Percentiles rank a stretch among this genome's conserved stretches.
phyloP scores from a whole-genome alignment of 257 asterid genomes.

The Solanum arcanum region DNA sequence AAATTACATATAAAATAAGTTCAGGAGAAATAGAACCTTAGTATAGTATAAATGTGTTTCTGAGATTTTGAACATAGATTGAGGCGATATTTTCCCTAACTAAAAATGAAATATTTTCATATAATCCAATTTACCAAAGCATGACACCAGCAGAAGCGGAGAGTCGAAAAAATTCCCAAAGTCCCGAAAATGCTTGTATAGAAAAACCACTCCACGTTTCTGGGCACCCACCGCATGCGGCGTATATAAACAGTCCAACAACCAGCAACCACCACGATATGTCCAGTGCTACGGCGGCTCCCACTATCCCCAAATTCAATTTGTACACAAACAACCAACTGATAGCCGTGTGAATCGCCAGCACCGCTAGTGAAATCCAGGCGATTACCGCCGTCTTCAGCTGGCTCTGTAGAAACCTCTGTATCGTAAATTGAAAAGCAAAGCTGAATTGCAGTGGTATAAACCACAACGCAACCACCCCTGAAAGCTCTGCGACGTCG shows the following conservation, averaged over 20 bases:
- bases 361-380: conserved; percentile 15
- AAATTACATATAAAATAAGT: too few species aligned
- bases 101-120: too few species aligned
- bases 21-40: too few species aligned
- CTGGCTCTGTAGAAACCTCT: conserved; percentile 40
- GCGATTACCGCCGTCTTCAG: conserved; percentile 21
- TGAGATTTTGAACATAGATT: too few species aligned
- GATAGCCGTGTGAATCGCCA: conserved; percentile 8
- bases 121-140: conserved; percentile 19
- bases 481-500: conserved; percentile 24
- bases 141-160: conserved; percentile 42
- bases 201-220: conserved; percentile 40
- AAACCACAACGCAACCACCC: conserved; percentile 13
- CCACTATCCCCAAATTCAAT: conserved; percentile 19
- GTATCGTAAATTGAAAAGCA: conserved; percentile 12
- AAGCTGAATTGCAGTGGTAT: conserved; percentile 20
- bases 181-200: conserved; percentile 23
- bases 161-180: conserved; percentile 24
- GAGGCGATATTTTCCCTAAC: too few species aligned
- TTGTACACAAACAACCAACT: conserved; percentile 20
- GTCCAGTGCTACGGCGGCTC: conserved; percentile 20
- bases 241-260: conserved; percentile 13
- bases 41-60: too few species aligned
- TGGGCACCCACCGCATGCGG: conserved; percentile 32
- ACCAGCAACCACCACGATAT: conserved; percentile 36